These are phyloP conservation scores for Inga oerstediana DNA, from an alignment of 306 rosid genomes.

Conservation along the genomic window DNA sequence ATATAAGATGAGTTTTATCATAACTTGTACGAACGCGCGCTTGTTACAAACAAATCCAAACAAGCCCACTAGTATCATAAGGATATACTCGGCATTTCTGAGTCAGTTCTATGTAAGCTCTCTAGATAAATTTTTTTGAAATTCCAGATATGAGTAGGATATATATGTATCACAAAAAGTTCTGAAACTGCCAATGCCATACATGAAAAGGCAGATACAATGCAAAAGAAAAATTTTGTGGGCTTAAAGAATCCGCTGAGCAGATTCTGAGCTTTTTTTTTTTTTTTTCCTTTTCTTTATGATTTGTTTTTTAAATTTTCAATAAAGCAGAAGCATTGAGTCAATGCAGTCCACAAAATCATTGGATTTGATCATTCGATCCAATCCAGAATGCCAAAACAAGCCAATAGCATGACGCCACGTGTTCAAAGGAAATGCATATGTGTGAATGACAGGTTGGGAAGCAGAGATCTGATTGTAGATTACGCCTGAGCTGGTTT, in stretches of 20 bases:
- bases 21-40: no score
- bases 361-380: slow-evolving; percentile 44
- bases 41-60: no score
- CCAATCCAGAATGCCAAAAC: slow-evolving; percentile 38
- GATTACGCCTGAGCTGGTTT: slow-evolving; percentile 31
- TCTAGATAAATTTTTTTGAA: neutral
- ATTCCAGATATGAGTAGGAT: neutral
- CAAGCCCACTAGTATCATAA: no score
- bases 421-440: slow-evolving; percentile 24
- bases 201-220: slow-evolving; percentile 42
- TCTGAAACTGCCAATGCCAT: slow-evolving; percentile 41
- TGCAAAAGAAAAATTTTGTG: slow-evolving; percentile 36
- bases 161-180: slow-evolving; percentile 8
- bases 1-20: neutral
- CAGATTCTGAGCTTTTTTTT: slow-evolving; percentile 4
- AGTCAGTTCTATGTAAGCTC: neutral
- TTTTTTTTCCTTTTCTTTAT: neutral
- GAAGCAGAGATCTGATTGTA: slow-evolving; percentile 15
- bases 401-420: slow-evolving; percentile 23
- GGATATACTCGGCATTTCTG: neutral
- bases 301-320: neutral
- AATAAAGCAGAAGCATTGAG: slow-evolving; percentile 3
- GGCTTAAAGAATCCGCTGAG: slow-evolving; percentile 36
- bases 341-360: slow-evolving; percentile 44
- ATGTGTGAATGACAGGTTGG: slow-evolving; percentile 1